A percentile compares a stretch with the other conserved stretches of the same genome.
Evolutionary conservation across 2,329 filamentous ascomycete genomes (phyloP).

Genomic region (Amauroascus verrucosus): DNA sequence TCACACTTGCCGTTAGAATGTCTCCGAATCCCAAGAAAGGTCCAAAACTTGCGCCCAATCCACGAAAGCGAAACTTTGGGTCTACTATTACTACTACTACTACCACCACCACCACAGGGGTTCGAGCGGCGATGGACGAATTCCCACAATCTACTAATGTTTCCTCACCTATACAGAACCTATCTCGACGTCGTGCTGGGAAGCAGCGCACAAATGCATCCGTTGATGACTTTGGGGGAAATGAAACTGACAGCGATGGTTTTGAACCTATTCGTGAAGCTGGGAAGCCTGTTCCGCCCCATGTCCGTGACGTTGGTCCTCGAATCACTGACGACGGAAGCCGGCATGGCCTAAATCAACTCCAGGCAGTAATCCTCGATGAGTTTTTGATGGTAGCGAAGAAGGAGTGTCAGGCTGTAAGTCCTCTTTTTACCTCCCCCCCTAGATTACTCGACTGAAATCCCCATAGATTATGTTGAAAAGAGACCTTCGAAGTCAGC

Average conservation of each 20-base stretch:
- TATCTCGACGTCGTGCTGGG: slow-evolving; percentile 29
- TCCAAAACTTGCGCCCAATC: not conserved
- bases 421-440: slow-evolving; percentile 9
- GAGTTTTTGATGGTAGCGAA: slow-evolving; percentile 40
- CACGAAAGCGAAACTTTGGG: slow-evolving; percentile 17
- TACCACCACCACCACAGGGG: slow-evolving; percentile 26
- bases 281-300: slow-evolving; percentile 24
- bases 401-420: slow-evolving; percentile 34
- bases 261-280: slow-evolving; percentile 35
- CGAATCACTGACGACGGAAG: slow-evolving; percentile 39
- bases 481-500: slow-evolving; percentile 36
- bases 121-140: slow-evolving; percentile 31
- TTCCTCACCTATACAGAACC: slow-evolving; percentile 51
- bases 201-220: slow-evolving; percentile 20
- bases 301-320: slow-evolving; percentile 30
- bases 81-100: too few species aligned
- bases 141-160: slow-evolving; percentile 56
- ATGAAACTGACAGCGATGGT: slow-evolving; percentile 33
- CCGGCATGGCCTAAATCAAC: slow-evolving; percentile 34
- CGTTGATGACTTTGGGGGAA: slow-evolving; percentile 21
- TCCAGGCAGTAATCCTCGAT: slow-evolving; percentile 38
- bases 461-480: slow-evolving; percentile 33
- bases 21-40: slow-evolving; percentile 34
- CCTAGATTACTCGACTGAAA: not conserved
- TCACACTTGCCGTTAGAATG: slow-evolving; percentile 47